phyloP scores from a whole-genome alignment of 2,329 filamentous ascomycete genomes.

The Ilyonectria mors-panacis region DNA sequence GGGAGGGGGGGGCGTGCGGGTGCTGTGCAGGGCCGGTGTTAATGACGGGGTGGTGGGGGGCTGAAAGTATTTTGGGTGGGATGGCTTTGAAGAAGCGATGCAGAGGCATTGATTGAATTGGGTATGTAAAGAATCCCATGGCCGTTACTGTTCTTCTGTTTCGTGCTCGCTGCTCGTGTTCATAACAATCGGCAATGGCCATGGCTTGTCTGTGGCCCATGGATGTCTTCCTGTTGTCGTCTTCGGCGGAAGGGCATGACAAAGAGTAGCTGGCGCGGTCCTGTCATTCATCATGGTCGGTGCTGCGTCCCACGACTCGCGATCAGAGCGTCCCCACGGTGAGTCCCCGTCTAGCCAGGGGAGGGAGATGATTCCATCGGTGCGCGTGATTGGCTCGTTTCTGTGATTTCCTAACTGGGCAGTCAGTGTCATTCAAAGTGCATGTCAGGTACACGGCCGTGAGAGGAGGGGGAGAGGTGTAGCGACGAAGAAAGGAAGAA shows the following conservation, averaged over 20 bases:
- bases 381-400: background rate
- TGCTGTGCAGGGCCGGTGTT: background rate
- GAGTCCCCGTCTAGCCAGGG: background rate
- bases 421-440: background rate
- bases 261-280: background rate
- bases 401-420: background rate
- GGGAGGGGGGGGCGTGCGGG: background rate
- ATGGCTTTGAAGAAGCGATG: background rate
- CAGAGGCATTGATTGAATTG: background rate
- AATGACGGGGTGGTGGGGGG: background rate
- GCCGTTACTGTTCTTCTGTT: background rate
- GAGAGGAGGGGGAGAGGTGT: background rate
- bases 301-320: background rate
- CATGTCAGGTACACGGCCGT: background rate
- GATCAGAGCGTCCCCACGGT: background rate
- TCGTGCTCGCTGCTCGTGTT: background rate
- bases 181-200: background rate
- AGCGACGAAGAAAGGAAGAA: background rate
- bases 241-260: background rate
- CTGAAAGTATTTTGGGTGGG: background rate
- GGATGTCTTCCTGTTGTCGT: background rate
- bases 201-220: background rate
- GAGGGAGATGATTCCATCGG: constrained; percentile 1
- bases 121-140: background rate
- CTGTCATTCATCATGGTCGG: background rate